Conservation (phyloP, 2,329 filamentous ascomycete species). For the Aspergillus sp. region DNA sequence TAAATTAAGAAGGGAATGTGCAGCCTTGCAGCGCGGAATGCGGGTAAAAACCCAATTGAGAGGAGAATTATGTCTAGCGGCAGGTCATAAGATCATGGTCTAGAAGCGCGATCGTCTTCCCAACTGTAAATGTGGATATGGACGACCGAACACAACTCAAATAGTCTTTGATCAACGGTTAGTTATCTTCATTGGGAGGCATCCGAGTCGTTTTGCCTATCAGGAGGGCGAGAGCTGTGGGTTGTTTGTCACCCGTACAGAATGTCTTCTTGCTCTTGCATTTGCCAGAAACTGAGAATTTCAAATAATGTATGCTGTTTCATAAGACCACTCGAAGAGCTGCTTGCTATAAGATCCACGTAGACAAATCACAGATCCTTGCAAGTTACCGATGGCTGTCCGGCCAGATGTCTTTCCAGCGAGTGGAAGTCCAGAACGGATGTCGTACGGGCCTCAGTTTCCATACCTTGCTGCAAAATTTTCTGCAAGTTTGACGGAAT, state of each 20-base stretch:
- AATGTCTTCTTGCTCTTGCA: conserved; percentile 1
- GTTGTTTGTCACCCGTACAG: conserved; percentile 6
- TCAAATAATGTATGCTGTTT: conserved; percentile 7
- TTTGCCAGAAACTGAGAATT: neutral
- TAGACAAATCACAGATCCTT: conserved; percentile 7
- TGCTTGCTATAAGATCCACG: neutral
- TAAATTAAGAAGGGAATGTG: conserved; percentile 1
- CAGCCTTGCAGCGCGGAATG: conserved; percentile 5
- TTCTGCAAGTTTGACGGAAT: conserved; percentile 5
- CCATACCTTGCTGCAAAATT: conserved; percentile 4
- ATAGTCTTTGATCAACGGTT: conserved; percentile 4
- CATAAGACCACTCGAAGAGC: neutral
- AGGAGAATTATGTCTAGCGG: neutral
- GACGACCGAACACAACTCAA: neutral
- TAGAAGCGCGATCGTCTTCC: conserved; percentile 1
- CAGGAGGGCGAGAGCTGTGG: neutral
- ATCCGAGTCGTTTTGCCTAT: neutral
- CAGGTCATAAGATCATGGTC: conserved; percentile 5
- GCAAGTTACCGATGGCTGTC: conserved; percentile 3
- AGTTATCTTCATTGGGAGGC: neutral
- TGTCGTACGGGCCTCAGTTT: conserved; percentile 3
- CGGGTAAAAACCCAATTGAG: conserved; percentile 3
- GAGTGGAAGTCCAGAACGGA: conserved; percentile 6
- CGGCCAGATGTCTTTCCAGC: conserved; percentile 4
- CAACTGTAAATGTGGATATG: conserved; percentile 2